Percentiles rank a stretch among this genome's conserved stretches.
Evolutionary conservation across 805 yeast species (phyloP).

Genomic region (Candida xiaguanensis): DNA sequence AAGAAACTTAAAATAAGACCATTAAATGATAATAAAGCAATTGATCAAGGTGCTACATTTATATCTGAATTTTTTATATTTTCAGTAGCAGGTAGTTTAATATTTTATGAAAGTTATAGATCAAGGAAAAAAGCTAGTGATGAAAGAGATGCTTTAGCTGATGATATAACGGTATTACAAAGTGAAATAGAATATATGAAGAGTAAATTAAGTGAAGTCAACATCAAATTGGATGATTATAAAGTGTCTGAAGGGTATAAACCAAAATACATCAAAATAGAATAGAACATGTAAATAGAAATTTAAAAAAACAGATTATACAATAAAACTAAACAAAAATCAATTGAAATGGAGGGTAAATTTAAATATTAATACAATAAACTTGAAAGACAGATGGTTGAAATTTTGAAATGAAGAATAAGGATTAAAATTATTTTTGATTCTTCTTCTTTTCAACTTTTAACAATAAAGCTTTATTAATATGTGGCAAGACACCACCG

Average conservation of each 20-base stretch:
- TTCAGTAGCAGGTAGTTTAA: conserved; percentile 73
- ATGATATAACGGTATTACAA: conserved; percentile 67
- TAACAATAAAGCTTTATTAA: conserved; percentile 74
- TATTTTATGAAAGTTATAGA: conserved; percentile 67
- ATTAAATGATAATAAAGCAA: conserved; percentile 74
- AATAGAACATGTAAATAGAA: conserved; percentile 1
- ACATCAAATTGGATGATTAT: conserved; percentile 45
- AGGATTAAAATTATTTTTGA: conserved; percentile 7
- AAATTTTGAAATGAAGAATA: not conserved
- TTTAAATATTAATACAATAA: not conserved
- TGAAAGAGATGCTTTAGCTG: conserved; percentile 64
- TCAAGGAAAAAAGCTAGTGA: conserved; percentile 59
- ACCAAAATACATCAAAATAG: conserved; percentile 15
- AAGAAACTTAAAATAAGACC: conserved; percentile 61
- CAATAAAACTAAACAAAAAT: not conserved
- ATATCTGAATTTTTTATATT: conserved; percentile 76
- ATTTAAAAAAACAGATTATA: not conserved
- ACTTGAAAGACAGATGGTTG: not conserved
- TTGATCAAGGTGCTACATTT: conserved; percentile 78
- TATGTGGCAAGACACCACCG: conserved; percentile 97
- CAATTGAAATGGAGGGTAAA: not conserved
- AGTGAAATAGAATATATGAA: conserved; percentile 62
- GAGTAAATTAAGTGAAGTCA: conserved; percentile 42
- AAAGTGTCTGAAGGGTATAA: conserved; percentile 34
- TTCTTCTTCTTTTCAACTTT: conserved; percentile 63